These are phyloP conservation scores for Myriosclerotinia curreyana DNA, from an alignment of 2,329 filamentous ascomycete genomes.

Conservation along the genomic window DNA sequence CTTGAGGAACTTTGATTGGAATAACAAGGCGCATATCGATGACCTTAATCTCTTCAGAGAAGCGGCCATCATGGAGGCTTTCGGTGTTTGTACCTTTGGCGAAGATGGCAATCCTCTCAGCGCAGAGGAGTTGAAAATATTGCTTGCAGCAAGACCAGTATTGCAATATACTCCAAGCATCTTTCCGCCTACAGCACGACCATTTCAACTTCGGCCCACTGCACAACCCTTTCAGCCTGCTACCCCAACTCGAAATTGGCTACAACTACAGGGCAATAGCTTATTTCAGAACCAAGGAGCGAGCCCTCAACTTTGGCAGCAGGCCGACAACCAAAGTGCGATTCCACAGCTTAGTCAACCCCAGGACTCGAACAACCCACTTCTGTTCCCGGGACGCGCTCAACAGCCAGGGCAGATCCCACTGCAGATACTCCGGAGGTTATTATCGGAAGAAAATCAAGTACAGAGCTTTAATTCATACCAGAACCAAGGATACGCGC, in stretches of 20 bases:
- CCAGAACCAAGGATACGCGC: too few relatives aligned
- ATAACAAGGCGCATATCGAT: background rate
- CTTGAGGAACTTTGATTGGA: background rate
- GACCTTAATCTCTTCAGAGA: background rate
- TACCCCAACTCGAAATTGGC: background rate
- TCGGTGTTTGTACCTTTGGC: background rate
- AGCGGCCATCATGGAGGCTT: conserved; percentile 5
- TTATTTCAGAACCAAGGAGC: too few relatives aligned
- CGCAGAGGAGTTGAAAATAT: background rate
- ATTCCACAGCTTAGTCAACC: background rate
- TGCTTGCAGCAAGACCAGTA: background rate
- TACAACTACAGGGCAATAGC: background rate
- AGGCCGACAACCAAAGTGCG: background rate
- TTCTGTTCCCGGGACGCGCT: too few relatives aligned
- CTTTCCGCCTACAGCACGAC: background rate
- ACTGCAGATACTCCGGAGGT: background rate
- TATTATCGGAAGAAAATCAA: background rate
- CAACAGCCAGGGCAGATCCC: too few relatives aligned
- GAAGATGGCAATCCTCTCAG: background rate
- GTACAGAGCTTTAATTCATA: too few relatives aligned
- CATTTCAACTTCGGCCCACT: background rate
- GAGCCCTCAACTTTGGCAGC: too few relatives aligned
- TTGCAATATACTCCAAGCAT: too few relatives aligned
- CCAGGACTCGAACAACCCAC: background rate
- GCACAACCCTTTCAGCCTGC: background rate